Evolutionary conservation across 2,329 filamentous ascomycete genomes (phyloP).

Genomic region (Ophiostoma pallidulum): DNA sequence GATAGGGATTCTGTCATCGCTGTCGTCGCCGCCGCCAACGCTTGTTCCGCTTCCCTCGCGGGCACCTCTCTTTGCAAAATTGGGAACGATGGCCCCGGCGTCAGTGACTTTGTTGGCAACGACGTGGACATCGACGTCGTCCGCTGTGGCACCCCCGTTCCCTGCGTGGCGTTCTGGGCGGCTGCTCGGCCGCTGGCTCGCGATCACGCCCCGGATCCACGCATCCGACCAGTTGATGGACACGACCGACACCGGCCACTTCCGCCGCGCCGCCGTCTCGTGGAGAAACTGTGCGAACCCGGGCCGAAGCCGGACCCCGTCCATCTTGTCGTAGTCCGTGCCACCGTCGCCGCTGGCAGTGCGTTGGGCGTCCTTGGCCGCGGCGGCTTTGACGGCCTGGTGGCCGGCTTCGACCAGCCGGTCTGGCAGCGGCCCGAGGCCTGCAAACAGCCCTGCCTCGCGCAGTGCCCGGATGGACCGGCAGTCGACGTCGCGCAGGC

Average conservation of each 20-base stretch:
- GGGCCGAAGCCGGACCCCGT: constrained; percentile 1
- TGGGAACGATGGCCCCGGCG: constrained; percentile 33
- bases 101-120: constrained; percentile 35
- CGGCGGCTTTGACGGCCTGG: no score
- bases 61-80: constrained; percentile 22
- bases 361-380: no score
- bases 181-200: constrained; percentile 17
- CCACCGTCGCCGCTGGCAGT: constrained; percentile 24
- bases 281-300: constrained; percentile 20
- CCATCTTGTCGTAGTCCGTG: no score
- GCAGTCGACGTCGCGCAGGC: constrained; percentile 35
- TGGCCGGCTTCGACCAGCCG: constrained; percentile 30
- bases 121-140: constrained; percentile 22
- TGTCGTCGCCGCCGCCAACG: constrained; percentile 13
- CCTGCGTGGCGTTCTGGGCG: no score
- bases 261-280: constrained; percentile 19
- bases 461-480: constrained; percentile 36
- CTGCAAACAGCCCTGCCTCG: constrained; percentile 35
- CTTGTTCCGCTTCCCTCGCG: constrained; percentile 15
- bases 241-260: constrained; percentile 34
- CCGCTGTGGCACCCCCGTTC: no score
- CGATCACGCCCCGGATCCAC: constrained; percentile 25
- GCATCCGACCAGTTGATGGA: constrained; percentile 33
- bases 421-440: constrained; percentile 22
- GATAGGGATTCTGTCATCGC: constrained; percentile 14